Evolutionary conservation across 192 early-diverging fungal genomes (phyloP), one percentile per base, ranked within the genome.

Genomic region (Backusella luteola): DNA sequence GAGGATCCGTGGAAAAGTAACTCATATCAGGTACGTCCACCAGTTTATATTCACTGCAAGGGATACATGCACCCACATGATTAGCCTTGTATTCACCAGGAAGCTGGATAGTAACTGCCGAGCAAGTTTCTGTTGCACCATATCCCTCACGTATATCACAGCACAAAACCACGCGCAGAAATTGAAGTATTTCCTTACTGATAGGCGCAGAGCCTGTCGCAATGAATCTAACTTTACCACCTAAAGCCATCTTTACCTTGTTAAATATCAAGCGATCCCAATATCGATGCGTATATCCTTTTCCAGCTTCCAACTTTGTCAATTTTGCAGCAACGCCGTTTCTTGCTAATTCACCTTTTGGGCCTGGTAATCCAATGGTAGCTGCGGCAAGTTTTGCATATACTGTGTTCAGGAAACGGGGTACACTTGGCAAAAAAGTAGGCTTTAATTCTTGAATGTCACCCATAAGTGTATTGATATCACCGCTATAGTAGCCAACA

Each of bases 181-280:
- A 92, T 77, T 90, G 81, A 70, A 92, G 76, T 49, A 93, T 87
- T 38, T 91, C 84, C 74, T 85, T 84, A 73, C 88, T 85, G 56
- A 93, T 86, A 9, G 92, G 93, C 6, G 92, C 93, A 29, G 91
- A 90, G 35, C 92, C 93, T 0, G 90, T 91, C 66, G 90, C 52
- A 41, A 92, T 87, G 56, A 87, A 80, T 73, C 87, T 84, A 6
- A 94, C 83, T 56, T 85, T 79, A 29, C 92, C 97, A 69, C 97
- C 97, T 19, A 97, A 85, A 44, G 92, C 74, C 42, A 86, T 85
- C 66, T 91, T 59, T 59, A 96, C 85, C 79, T 97, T 96, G 86
- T 87, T 89, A 81, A 99, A 97, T 32, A 99, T 74, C 4, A 99
- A 59, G 21, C 85, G 78, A 82, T 99, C 96, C 95, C 95, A 97